Evolutionary conservation across 495 filamentous ascomycete species (phyloP).

Genomic region (Sabuloglossum arenarium): DNA sequence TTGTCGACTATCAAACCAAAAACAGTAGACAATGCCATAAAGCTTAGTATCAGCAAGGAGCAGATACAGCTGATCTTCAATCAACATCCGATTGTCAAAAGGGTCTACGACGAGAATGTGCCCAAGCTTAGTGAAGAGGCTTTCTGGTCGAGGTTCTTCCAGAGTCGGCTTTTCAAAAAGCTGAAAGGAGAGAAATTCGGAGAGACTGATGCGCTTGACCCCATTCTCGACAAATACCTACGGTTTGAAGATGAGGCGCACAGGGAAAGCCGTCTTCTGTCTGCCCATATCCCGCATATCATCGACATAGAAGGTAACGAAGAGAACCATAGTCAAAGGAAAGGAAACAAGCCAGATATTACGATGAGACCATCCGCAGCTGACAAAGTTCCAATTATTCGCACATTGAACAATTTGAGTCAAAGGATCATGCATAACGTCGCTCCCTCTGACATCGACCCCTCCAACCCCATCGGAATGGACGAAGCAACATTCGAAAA

Average conservation of each 20-base stretch:
- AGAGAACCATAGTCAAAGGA: conserved; percentile 56
- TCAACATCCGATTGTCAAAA: conserved; percentile 78
- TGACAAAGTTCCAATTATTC: conserved; percentile 60
- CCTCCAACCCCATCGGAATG: conserved; percentile 37
- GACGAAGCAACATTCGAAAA: conserved; percentile 58
- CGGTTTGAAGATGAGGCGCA: conserved; percentile 39
- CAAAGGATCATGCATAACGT: conserved; percentile 82
- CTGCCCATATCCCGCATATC: conserved; percentile 56
- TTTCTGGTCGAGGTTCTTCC: conserved; percentile 89
- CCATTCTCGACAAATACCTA: conserved; percentile 67
- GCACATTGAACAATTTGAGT: conserved; percentile 65
- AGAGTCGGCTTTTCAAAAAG: conserved; percentile 73
- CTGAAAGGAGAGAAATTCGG: conserved; percentile 70
- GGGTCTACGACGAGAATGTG: conserved; percentile 83
- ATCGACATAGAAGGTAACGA: conserved; percentile 90
- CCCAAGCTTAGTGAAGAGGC: conserved; percentile 57
- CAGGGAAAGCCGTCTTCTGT: conserved; percentile 25
- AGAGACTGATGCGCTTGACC: conserved; percentile 50
- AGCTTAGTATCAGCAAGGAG: conserved; percentile 72
- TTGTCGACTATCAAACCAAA: conserved; percentile 73
- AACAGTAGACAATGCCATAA: conserved; percentile 51
- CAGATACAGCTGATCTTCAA: conserved; percentile 83
- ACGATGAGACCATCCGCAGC: conserved; percentile 58
- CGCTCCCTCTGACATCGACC: conserved; percentile 49
- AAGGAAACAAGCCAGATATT: conserved; percentile 66